Base-by-base conservation (phyloP, 345 rosid species). In the Eucalyptus fibrosa region DNA sequence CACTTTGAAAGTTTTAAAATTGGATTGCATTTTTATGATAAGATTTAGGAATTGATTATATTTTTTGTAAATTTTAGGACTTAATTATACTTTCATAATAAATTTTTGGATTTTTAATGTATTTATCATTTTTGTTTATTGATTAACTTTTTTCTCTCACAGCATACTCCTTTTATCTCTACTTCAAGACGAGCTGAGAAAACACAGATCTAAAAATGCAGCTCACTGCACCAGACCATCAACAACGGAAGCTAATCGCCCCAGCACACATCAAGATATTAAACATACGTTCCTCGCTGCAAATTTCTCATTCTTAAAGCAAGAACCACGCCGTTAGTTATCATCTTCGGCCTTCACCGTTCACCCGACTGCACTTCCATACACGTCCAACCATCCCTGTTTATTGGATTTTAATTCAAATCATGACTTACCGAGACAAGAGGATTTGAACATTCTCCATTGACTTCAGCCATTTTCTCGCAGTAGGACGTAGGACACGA, bases 351-450 rank as follows among this genome's bases (percentile, higher is more conserved):
- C 56, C 56, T 53, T 53, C 56, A 53, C 56, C 0, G 56, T 53
- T 53, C 56, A 0, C 9, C 24, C 23, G 23, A 53, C 56, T 1
- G 9, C 24, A 0, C 0, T 53, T 53, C 24, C 9, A 0, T 0
- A 0, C 56, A 56, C 30, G 6, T 56, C 62, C 62, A 56, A 56
- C 62, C 62, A 56, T 23, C 62, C 12, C 30, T 56, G 6, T 56
- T 23, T 56, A 56, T 56, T 56, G 30, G 62, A 56, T 56, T 56
- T 56, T 56, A 56, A 56, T 0, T 56, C 62, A 56, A 56, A 56
- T 56, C 62, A 56, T 56, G 60, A 56, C 60, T 56, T 23, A 56
- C 62, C 30, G 62, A 56, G 62, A 56, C 62, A 56, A 56, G 62
- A 56, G 62, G 30, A 56, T 56, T 56, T 56, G 62, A 56, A 56